Base-by-base conservation (phyloP, 2,329 filamentous ascomycete species). In the Cladosporium sphaerospermum region DNA sequence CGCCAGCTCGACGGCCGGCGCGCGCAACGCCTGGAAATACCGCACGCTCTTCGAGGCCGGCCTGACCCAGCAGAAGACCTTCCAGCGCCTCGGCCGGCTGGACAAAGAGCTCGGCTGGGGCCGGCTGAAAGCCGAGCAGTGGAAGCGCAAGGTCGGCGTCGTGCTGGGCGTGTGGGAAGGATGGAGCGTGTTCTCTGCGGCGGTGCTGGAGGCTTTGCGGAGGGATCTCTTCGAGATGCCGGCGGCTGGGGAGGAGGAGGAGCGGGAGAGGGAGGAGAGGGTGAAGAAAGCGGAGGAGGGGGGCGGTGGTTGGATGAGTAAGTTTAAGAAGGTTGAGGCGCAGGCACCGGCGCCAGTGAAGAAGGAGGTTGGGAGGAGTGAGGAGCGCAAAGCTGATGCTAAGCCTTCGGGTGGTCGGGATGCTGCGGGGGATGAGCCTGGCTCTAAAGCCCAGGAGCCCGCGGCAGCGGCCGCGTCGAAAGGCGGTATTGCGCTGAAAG, bases 11-110 rank as follows among this genome's bases (percentile, higher is more conserved):
- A 89, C 84, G 9, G 87, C 86, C 58, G 86, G 85, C 2, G 84
- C 92, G 19, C 83, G 88, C 2, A 88, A 91, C 66, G 88, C 88
- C 3, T 96, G 90, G 88, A 85, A 89, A 50, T 96, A 90, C 64
- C 79, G 90, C 18, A 83, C 87, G 59, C 77, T 92, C 3, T 89
- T 96, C 57, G 89, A 95, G 66, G 75, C 77, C 0, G 82, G 85
- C 1, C 75, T 96, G 19, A 82, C 81, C 31, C 73, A 80, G 8
- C 80, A 83, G 53, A 80, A 82, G 54, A 82, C 85, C 0, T 95
- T 96, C 62, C 86, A 88, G 63, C 78, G 80, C 42, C 77, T 96
- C 3, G 90, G 90, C 1, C 73, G 80, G 52, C 78, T 95, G 55
- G 83, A 89, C 7, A 84, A 85, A 61, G 83, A 81, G 51, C 72